Conservation (phyloP, 2,329 filamentous ascomycete genomes). For the Penicillium hordei region DNA sequence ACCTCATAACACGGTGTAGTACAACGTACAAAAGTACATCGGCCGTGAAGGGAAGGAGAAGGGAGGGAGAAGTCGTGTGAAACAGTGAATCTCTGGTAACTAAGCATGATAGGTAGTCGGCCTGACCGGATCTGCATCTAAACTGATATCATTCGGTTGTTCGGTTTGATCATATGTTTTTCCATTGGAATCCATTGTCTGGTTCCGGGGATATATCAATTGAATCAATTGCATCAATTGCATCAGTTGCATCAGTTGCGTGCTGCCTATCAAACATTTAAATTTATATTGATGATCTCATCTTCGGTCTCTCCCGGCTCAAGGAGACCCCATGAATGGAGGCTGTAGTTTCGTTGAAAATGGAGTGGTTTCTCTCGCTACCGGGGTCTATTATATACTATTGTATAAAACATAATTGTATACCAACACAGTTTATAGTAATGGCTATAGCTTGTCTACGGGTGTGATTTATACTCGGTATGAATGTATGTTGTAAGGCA, state of each 20-base stretch:
- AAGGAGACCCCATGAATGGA: not conserved
- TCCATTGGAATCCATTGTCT: not conserved
- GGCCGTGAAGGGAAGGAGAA: not conserved
- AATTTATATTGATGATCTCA: not conserved
- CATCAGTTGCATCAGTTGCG: not conserved
- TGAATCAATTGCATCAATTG: too few relatives aligned
- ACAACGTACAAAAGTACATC: not conserved
- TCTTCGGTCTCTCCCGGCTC: not conserved
- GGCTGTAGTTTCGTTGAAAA: not conserved
- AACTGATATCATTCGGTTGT: not conserved
- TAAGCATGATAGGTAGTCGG: not conserved
- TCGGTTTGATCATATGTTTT: not conserved
- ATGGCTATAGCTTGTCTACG: not conserved
- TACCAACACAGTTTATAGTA: not conserved
- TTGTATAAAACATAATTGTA: not conserved
- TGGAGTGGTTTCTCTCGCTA: not conserved
- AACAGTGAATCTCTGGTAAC: not conserved
- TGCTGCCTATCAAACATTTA: not conserved
- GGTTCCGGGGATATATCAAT: not conserved
- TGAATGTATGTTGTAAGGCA: not conserved
- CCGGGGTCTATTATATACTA: not conserved
- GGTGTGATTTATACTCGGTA: not conserved
- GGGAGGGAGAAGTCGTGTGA: not conserved
- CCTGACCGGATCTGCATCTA: not conserved
- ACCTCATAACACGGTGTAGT: not conserved